Evolutionary conservation across 257 asterid genomes (phyloP).

Genomic region (Fraxinus cuspidata): DNA sequence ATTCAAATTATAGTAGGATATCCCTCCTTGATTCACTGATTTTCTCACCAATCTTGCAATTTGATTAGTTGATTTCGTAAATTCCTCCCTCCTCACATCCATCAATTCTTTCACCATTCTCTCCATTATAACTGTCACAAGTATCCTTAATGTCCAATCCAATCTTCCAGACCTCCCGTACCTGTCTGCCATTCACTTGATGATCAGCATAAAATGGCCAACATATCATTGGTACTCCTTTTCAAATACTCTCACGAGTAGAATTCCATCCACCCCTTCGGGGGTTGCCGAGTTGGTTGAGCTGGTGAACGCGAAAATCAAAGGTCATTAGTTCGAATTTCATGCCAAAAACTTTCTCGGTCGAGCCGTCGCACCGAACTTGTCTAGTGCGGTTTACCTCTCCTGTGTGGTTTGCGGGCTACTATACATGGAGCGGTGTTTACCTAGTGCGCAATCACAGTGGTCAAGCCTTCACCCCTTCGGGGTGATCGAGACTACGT

Average conservation of each 20-base stretch:
- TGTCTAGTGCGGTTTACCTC: no score
- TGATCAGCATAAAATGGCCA: slow-evolving; percentile 37
- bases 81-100: slow-evolving; percentile 31
- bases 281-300: no score
- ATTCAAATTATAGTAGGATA: slow-evolving; percentile 25
- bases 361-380: no score
- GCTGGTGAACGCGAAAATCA: no score
- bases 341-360: no score
- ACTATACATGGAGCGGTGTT: no score
- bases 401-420: no score
- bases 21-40: slow-evolving; percentile 17
- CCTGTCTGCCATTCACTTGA: slow-evolving; percentile 35
- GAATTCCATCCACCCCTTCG: slow-evolving; percentile 39
- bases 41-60: slow-evolving; percentile 24
- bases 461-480: no score
- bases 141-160: slow-evolving; percentile 43
- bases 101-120: slow-evolving; percentile 28
- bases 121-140: slow-evolving; percentile 26
- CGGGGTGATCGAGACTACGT: no score
- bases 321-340: no score
- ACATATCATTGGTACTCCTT: slow-evolving; percentile 35
- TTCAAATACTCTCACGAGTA: slow-evolving; percentile 24
- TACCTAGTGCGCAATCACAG: no score
- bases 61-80: slow-evolving; percentile 9
- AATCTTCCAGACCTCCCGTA: slow-evolving; percentile 34